Evolutionary conservation across 495 filamentous ascomycete genomes (phyloP).

Genomic region (Aspergillus avenaceus): DNA sequence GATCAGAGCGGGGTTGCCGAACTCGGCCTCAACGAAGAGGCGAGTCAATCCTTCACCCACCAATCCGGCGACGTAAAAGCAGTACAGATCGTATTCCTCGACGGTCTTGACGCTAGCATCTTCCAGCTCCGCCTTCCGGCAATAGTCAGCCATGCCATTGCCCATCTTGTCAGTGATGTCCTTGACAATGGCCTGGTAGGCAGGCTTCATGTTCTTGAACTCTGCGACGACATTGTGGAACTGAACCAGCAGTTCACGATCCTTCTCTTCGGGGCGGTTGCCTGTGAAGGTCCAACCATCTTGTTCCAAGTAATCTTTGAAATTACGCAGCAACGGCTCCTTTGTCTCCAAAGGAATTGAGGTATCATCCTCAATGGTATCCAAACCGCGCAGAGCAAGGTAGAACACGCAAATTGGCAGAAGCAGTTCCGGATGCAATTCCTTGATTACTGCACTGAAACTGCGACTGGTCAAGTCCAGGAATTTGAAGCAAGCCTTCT

Average conservation of each 20-base stretch:
- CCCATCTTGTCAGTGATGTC: slow-evolving; percentile 96
- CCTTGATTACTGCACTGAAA: slow-evolving; percentile 90
- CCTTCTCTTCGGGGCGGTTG: slow-evolving; percentile 89
- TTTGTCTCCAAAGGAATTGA: slow-evolving; percentile 77
- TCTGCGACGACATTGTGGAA: slow-evolving; percentile 84
- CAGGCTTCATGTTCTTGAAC: slow-evolving; percentile 82
- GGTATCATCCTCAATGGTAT: slow-evolving; percentile 99
- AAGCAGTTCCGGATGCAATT: slow-evolving; percentile 89
- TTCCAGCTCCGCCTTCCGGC: slow-evolving; percentile 73
- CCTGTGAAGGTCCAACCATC: slow-evolving; percentile 88
- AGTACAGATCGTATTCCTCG: slow-evolving; percentile 90
- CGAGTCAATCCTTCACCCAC: slow-evolving; percentile 91
- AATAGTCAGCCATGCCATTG: slow-evolving; percentile 97
- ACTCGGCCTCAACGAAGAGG: slow-evolving; percentile 81
- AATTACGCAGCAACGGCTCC: slow-evolving; percentile 80
- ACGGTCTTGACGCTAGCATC: slow-evolving; percentile 75
- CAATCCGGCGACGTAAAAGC: slow-evolving; percentile 94
- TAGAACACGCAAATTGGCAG: slow-evolving; percentile 93
- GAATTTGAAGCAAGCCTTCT: slow-evolving; percentile 79
- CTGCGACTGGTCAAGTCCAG: slow-evolving; percentile 87
- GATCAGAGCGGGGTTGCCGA: slow-evolving; percentile 81
- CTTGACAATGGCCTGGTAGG: slow-evolving; percentile 81
- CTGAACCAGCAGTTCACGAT: slow-evolving; percentile 84
- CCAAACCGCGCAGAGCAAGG: slow-evolving; percentile 80
- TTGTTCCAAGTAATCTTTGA: slow-evolving; percentile 69